Evolutionary conservation across 345 rosid species (phyloP), one percentile per base, ranked within the genome.

Genomic region (Eutrema heterophyllum): DNA sequence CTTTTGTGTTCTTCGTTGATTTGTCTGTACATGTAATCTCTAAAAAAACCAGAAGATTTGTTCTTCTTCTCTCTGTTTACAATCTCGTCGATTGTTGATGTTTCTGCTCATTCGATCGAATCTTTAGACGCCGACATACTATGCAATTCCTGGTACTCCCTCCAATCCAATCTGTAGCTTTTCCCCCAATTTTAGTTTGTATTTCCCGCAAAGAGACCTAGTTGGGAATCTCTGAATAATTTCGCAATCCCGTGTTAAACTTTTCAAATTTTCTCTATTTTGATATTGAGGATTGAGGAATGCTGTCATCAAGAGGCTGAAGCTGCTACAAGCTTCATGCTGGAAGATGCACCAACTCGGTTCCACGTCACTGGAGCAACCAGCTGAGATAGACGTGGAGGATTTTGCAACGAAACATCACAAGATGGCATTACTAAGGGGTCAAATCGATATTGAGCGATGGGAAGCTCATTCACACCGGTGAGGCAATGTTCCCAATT

Each of bases 401-500:
- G 86, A 82, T 62, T 53, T 87, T 14, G 98, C 95, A 5, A 79
- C 86, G 88, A 83, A 75, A 51, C 86, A 86, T 71, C 97, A 94
- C 58, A 79, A 82, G 36, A 55, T 63, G 33, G 80, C 89, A n/a
- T 77, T 94, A 18, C 71, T 62, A 24, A 64, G 78, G 65, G 84
- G 87, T 57, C 79, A 80, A 57, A 71, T 87, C 72, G 74, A 67
- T 49, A 73, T 91, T 70, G 81, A 94, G 75, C 88, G 88, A 32
- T 94, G 97, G 95, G 88, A 86, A 77, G 95, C 81, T 55, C 98
- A 91, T 79, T 87, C 92, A 7, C 64, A 69, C 18, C 81, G 93
- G 98, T 89, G 82, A 81, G 67, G 9, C 72, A 65, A 11, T 56
- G 29, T 56, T 54, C 8, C 7, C n/a, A 32, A 7, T 35, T 36